phyloP scores from a whole-genome alignment of 805 yeast species.

The Yamadazyma akitaensis region DNA sequence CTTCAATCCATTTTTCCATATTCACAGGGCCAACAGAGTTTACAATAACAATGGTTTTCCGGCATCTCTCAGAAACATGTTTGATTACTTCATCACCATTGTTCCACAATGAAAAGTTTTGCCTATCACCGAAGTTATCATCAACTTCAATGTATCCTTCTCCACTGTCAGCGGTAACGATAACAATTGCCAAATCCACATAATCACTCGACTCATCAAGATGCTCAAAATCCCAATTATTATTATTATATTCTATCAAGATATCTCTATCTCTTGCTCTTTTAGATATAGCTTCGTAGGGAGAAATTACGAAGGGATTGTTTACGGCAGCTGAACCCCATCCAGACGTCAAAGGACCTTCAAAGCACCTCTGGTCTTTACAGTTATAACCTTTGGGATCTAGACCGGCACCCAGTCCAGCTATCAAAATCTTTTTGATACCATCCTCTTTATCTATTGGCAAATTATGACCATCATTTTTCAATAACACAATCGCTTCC shows the following conservation, averaged over 20 bases:
- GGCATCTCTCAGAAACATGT: slow-evolving; percentile 46
- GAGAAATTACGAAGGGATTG: slow-evolving; percentile 56
- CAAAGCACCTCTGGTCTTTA: slow-evolving; percentile 48
- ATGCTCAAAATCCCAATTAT: slow-evolving; percentile 45
- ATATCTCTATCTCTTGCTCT: slow-evolving; percentile 46
- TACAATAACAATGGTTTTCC: slow-evolving; percentile 57
- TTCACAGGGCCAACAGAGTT: slow-evolving; percentile 60
- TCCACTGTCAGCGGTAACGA: slow-evolving; percentile 54
- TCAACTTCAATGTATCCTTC: slow-evolving; percentile 59
- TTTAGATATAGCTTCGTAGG: slow-evolving; percentile 51
- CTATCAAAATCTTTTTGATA: slow-evolving; percentile 39
- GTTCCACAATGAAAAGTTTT: slow-evolving; percentile 53
- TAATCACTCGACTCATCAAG: slow-evolving; percentile 44
- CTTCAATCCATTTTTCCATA: slow-evolving; percentile 55
- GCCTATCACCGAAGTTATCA: slow-evolving; percentile 57
- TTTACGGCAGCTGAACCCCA: slow-evolving; percentile 65
- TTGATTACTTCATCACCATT: slow-evolving; percentile 54
- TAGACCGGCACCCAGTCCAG: slow-evolving; percentile 53
- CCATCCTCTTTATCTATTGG: slow-evolving; percentile 49
- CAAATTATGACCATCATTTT: slow-evolving; percentile 48
- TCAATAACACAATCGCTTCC: slow-evolving; percentile 55
- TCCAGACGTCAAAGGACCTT: slow-evolving; percentile 56
- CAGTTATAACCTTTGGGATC: slow-evolving; percentile 52
- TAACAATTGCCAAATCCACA: slow-evolving; percentile 52
- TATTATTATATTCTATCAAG: slow-evolving; percentile 42